These are phyloP conservation scores for Pythium plurisporium DNA, from an alignment of 352 stramenopile species.

Conservation along the genomic window DNA sequence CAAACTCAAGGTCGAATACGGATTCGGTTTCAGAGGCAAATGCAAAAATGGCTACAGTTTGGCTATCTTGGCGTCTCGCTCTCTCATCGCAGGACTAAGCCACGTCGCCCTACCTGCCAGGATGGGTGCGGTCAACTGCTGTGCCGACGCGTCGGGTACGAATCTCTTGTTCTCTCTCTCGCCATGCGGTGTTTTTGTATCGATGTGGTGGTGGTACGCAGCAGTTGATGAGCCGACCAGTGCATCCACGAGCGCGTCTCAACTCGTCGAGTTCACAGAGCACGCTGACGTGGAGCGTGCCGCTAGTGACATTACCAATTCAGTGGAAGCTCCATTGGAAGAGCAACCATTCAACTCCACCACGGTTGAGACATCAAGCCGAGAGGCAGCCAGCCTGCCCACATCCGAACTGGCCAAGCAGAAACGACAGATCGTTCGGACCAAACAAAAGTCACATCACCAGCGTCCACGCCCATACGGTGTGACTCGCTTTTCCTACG, in stretches of 20 bases:
- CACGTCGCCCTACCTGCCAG: neutral
- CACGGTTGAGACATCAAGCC: no score
- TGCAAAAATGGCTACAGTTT: no score
- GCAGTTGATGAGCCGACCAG: neutral
- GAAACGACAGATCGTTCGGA: no score
- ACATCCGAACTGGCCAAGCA: neutral
- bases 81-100: neutral
- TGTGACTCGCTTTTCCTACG: no score
- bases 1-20: no score
- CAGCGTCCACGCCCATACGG: no score
- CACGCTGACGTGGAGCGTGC: neutral
- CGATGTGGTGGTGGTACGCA: neutral
- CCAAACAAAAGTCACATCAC: no score
- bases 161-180: neutral
- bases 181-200: neutral
- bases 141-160: constrained; percentile 5
- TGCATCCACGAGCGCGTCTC: neutral
- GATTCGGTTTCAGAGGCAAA: no score
- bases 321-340: neutral
- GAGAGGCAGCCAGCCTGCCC: no score
- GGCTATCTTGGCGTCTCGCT: neutral
- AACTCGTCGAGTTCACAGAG: neutral
- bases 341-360: neutral
- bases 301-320: neutral
- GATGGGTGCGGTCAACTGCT: constrained; percentile 22